Evolutionary conservation across 148 eudicot genomes (phyloP).

Genomic region (Arctostaphylos glauca): DNA sequence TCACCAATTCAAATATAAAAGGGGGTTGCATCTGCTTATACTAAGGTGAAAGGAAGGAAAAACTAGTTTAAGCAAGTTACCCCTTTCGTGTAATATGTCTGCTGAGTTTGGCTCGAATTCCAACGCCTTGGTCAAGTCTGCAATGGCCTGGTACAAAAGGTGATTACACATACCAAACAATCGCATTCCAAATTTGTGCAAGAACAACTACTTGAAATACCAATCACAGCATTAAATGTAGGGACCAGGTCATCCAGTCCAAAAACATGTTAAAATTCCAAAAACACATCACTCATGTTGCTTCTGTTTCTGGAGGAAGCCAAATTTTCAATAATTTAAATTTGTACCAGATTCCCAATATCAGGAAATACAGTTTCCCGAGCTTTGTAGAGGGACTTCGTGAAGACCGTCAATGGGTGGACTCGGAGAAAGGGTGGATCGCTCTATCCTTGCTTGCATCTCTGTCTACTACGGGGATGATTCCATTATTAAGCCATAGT

Average conservation of each 20-base stretch:
- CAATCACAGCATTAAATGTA: not conserved
- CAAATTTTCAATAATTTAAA: not conserved
- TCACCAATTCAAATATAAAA: not conserved
- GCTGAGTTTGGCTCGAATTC: conserved; percentile 86
- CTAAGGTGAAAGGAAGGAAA: conserved; percentile 10
- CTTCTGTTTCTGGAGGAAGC: not conserved
- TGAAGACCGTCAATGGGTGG: not conserved
- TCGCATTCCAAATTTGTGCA: not conserved
- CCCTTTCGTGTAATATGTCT: conserved; percentile 94
- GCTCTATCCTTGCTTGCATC: too few species aligned
- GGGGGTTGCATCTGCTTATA: not conserved
- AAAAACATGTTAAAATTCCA: conserved; percentile 1
- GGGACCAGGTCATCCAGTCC: not conserved
- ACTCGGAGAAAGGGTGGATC: not conserved
- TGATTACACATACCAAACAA: not conserved
- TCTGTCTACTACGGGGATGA: too few species aligned
- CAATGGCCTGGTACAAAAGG: conserved; percentile 63
- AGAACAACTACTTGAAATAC: not conserved
- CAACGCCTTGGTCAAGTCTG: conserved; percentile 86
- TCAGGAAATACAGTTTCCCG: not conserved
- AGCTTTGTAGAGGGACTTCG: not conserved
- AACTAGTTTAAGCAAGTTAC: conserved; percentile 37
- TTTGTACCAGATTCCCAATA: not conserved
- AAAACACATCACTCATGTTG: not conserved
- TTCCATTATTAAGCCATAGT: too few species aligned